Conservation (phyloP, 2,329 filamentous ascomycete species). For the Fusarium floridanum region DNA sequence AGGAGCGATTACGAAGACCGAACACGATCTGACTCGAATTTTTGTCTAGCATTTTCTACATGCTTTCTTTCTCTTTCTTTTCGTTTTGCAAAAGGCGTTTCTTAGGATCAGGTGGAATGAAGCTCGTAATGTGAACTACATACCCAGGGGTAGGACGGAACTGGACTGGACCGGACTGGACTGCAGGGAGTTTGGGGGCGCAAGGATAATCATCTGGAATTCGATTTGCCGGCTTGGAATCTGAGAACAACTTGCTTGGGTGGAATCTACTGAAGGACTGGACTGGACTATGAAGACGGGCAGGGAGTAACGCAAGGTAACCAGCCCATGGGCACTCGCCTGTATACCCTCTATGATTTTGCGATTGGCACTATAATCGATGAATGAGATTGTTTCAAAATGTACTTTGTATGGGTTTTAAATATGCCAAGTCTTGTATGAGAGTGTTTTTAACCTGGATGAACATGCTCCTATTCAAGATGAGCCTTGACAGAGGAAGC, state of each 20-base stretch:
- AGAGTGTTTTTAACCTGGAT: not conserved
- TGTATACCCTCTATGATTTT: conserved; percentile 43
- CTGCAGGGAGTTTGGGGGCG: conserved; percentile 44
- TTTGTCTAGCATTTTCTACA: not conserved
- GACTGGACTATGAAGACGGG: conserved; percentile 20
- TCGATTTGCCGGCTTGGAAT: conserved; percentile 18
- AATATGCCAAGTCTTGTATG: not conserved
- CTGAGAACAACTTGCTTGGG: conserved; percentile 35
- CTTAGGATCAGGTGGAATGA: conserved; percentile 21
- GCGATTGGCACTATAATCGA: conserved; percentile 26
- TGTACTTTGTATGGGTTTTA: not conserved
- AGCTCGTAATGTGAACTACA: conserved; percentile 43
- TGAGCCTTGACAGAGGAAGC: conserved; percentile 36
- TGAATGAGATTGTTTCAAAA: conserved; percentile 23
- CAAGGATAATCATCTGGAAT: conserved; percentile 43
- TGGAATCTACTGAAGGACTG: conserved; percentile 27
- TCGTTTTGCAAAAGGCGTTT: conserved; percentile 39
- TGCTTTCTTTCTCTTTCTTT: conserved; percentile 15
- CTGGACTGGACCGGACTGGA: not conserved
- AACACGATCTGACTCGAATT: not conserved
- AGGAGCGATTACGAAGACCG: not conserved
- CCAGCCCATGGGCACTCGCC: conserved; percentile 18
- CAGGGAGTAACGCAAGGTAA: conserved; percentile 17
- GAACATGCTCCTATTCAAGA: conserved; percentile 29
- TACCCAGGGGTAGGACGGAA: conserved; percentile 41